Evolutionary conservation across 2,329 filamentous ascomycete genomes (phyloP), one percentile per base, ranked within the genome.

Genomic region (Cladobotryum mycophilum): DNA sequence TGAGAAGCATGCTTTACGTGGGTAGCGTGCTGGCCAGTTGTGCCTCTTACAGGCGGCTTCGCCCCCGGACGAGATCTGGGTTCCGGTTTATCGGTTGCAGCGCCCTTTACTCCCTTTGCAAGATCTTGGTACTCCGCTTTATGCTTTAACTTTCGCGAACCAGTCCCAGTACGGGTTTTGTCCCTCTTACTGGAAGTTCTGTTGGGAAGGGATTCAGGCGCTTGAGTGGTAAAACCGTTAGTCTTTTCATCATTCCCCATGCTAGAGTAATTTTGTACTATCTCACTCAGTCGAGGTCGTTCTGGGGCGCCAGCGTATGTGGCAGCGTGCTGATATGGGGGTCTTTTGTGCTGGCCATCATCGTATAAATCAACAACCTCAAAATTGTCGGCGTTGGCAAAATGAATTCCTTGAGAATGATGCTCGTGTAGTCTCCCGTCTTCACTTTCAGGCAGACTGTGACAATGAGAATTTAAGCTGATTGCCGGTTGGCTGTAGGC

Each of bases 231-330:
- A 30, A 44, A 43, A 15, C 41, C 48, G 41, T 49, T 54, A 11
- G 40, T 46, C 17, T 48, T 51, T 22, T 56, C 41, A 7, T 42
- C 15, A 9, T 41, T 49, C 13, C 49, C 36, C 9, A 49, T 48
- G n/a, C 54, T 53, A 9, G 60, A 63, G 51, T 62, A 64, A 13
- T 52, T 60, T 44, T 66, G 55, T 6, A 65, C 42, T 22, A 65
- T 47, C 15, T 64, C 57, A 20, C 55, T 50, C 12, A 64, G 46
- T 9, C 59, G 58, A 13, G 63, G 64, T 13, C 60, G 56, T 14
- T 60, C 53, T 6, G 53, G 41, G 8, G 52, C 40, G 13, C 49
- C 53, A 12, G 60, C 51, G 43, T 59, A 62, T 2, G 63, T 61
- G n/a, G 58, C 56, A 17, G 63, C 58, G 57, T 65, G 61, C 47